These are phyloP conservation scores for Nannochloropsis salina DNA, from an alignment of 108 stramenopile species.

Conservation along the genomic window DNA sequence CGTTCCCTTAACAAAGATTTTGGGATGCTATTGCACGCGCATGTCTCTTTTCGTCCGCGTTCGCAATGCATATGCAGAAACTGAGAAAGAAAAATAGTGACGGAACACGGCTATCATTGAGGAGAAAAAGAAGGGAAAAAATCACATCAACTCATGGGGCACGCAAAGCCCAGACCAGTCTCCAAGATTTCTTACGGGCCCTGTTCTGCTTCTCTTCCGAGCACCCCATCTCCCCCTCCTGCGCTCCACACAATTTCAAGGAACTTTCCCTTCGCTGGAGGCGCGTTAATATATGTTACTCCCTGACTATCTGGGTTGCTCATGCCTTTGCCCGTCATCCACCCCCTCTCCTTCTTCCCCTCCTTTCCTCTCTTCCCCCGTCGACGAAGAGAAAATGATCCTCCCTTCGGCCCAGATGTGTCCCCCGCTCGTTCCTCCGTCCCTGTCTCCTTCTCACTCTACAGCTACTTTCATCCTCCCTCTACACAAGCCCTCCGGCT, in stretches of 20 bases:
- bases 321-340: not conserved
- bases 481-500: not conserved
- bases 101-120: too few species aligned
- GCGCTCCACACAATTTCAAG: not conserved
- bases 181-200: not conserved
- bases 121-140: too few species aligned
- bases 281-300: not conserved
- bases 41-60: too few species aligned
- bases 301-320: not conserved
- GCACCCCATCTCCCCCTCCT: not conserved
- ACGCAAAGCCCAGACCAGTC: not conserved
- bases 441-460: not conserved
- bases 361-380: not conserved
- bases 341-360: not conserved
- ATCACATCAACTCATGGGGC: too few species aligned
- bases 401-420: not conserved
- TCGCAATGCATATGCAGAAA: too few species aligned
- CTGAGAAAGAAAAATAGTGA: too few species aligned
- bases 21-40: too few species aligned
- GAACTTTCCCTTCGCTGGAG: not conserved
- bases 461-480: not conserved
- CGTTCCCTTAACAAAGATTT: too few species aligned
- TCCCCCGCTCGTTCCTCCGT: not conserved
- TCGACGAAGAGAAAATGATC: not conserved
- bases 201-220: not conserved